phyloP scores from a whole-genome alignment of 129 eudicot genomes.

The Saposhnikovia divaricata region DNA sequence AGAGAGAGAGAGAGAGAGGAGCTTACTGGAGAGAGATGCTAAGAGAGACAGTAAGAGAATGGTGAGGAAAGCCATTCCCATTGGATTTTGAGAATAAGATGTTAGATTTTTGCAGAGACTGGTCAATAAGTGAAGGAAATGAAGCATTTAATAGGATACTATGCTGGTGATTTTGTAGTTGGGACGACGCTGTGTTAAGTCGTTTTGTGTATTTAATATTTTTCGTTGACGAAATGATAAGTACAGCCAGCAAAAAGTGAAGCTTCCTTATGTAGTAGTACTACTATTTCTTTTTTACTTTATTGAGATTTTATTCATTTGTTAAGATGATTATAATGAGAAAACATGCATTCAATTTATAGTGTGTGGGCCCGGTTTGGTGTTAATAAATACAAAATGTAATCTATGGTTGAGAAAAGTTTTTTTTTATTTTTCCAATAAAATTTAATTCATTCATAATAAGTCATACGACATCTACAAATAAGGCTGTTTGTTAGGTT shows the following conservation, averaged over 20 bases:
- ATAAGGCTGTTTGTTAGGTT: too few relatives aligned
- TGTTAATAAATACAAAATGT: too few relatives aligned
- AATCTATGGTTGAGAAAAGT: too few relatives aligned
- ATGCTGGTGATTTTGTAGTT: neutral
- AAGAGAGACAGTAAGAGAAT: slow-evolving; percentile 2
- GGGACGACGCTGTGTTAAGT: neutral
- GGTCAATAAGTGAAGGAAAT: neutral
- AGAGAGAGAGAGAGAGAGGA: neutral
- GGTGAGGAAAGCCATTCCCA: neutral
- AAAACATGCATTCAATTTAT: neutral
- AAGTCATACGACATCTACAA: too few relatives aligned
- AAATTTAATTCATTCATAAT: too few relatives aligned
- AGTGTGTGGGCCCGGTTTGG: neutral
- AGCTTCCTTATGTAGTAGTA: neutral
- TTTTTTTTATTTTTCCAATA: too few relatives aligned
- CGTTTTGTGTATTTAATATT: neutral
- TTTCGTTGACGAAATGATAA: neutral
- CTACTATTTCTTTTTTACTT: neutral
- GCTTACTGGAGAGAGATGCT: slow-evolving; percentile 10
- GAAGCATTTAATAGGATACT: neutral
- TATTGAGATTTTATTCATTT: neutral
- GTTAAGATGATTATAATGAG: neutral
- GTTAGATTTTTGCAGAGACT: neutral
- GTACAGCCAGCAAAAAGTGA: neutral
- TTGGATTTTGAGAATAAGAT: neutral